Evolutionary conservation across 768 basidiomycete species (phyloP).

Genomic region (Leccinum uliginosum): DNA sequence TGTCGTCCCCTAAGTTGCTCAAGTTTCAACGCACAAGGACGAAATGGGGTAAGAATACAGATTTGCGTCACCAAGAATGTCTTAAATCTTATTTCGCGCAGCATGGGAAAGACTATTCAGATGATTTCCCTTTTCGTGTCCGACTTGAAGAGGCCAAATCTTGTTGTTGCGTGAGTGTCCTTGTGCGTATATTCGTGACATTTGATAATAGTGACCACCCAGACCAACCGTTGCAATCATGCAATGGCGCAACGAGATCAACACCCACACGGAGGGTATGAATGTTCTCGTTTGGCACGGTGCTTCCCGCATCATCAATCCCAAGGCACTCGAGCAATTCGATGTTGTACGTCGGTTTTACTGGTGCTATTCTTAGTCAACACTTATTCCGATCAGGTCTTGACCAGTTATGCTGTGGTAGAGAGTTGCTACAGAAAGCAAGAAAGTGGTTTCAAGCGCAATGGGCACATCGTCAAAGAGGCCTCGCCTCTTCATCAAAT

Average conservation of each 20-base stretch:
- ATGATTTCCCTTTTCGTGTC: conserved; percentile 87
- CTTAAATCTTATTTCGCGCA: conserved; percentile 25
- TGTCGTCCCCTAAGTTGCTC: not conserved
- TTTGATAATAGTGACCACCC: not conserved
- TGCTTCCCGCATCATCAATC: conserved; percentile 59
- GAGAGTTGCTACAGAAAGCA: conserved; percentile 94
- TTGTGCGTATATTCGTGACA: not conserved
- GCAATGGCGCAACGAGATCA: conserved; percentile 95
- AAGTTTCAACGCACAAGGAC: conserved; percentile 43
- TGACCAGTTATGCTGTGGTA: conserved; percentile 84
- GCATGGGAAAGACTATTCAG: conserved; percentile 96
- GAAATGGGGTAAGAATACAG: conserved; percentile 75
- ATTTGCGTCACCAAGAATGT: not conserved
- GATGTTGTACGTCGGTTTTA: conserved; percentile 64
- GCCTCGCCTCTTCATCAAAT: conserved; percentile 81
- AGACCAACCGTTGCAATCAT: conserved; percentile 53
- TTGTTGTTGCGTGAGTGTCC: conserved; percentile 82
- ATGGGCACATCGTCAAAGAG: conserved; percentile 80
- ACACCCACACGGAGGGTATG: conserved; percentile 75
- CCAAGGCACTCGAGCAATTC: conserved; percentile 69
- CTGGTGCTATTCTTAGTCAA: not conserved
- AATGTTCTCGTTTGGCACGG: conserved; percentile 95
- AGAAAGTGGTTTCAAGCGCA: conserved; percentile 85
- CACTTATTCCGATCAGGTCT: conserved; percentile 44
- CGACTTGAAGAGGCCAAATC: conserved; percentile 73